Evolutionary conservation across 129 eudicot species (phyloP), one percentile per base, ranked within the genome.

Genomic region (Saposhnikovia divaricata): DNA sequence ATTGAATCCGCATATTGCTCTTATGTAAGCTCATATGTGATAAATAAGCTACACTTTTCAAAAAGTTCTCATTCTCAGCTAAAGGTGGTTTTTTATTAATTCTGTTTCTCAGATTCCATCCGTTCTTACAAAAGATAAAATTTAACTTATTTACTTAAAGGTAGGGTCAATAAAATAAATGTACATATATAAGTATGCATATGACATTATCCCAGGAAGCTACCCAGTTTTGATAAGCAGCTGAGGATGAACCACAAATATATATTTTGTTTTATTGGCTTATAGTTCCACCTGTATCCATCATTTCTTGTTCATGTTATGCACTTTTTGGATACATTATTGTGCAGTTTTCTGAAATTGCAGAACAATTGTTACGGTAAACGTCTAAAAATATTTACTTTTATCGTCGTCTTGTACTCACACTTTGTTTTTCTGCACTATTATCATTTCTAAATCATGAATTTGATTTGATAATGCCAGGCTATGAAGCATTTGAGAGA

Each of bases 401-500:
- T 34, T 34, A 34, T 34, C 37, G 37, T 34, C 2, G 37, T 34
- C 1, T 34, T 34, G 37, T 34, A 34, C 37, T 34, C 1, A 0
- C 15, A n/a, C 34, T 59, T n/a, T n/a, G 34, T 59, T 23, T 59
- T n/a, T 3, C 34, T 59, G n/a, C 11, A 12, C 2, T 21, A 23
- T 23, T 18, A 57, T 57, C 28, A 57, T 25, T 66, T 66, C 40
- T 31, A 10, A 28, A 2, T 66, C 19, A 66, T 66, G 8, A 66
- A 31, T 40, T 38, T 25, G 23, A 51, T 72, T 74, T 75, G 50
- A 75, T 70, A 27, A 38, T 21, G 45, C 72, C 53, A 92, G 97
- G 91, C 15, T 94, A 93, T 85, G 98, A 92, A 90, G 98, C 96
- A 80, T 91, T 91, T 78, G 98, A 94, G 50, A 87, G 98, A 82